Conservation (phyloP, 140 eudicot genomes). For the Bidens hawaiensis region DNA sequence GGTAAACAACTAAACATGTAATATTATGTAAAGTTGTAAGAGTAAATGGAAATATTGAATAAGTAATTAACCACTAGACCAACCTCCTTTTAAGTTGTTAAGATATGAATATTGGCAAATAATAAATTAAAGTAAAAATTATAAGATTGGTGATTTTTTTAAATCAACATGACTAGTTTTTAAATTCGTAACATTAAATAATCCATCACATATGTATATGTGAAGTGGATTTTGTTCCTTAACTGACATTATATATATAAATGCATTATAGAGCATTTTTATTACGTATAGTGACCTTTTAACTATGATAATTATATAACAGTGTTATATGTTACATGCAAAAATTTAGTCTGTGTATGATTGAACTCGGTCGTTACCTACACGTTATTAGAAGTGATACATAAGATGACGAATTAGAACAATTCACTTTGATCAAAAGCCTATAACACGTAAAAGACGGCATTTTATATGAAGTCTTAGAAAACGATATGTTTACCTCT, state of each 20-base stretch:
- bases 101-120: neutral
- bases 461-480: neutral
- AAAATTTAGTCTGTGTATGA: neutral
- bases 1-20: no score
- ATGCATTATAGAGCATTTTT: no score
- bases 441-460: neutral
- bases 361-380: neutral
- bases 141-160: no score
- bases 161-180: no score
- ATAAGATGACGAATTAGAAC: neutral
- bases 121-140: no score
- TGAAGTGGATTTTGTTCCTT: no score
- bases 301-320: neutral
- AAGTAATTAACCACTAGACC: neutral
- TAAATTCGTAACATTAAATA: no score
- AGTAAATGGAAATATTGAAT: no score
- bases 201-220: no score
- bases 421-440: neutral
- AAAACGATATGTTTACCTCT: neutral
- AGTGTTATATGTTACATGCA: no score
- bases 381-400: neutral
- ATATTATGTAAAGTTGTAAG: no score
- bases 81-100: neutral
- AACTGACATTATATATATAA: no score
- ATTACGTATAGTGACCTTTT: neutral